These are phyloP conservation scores for Phaeophleospora eucalypticola DNA, from an alignment of 2,329 filamentous ascomycete species.

Conservation along the genomic window DNA sequence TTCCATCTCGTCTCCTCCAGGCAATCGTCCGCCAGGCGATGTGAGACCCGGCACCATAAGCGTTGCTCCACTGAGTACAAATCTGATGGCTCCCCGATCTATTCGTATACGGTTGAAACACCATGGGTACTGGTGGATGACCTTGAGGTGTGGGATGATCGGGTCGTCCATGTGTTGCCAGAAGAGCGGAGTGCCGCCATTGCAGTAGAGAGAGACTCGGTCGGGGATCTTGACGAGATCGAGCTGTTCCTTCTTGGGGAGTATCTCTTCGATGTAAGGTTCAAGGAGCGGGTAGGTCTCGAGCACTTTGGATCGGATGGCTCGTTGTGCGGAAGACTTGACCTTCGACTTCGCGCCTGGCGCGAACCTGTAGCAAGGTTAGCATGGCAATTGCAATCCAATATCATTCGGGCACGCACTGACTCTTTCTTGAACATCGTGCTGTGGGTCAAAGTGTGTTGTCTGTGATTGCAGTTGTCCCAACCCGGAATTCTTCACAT, in stretches of 20 bases:
- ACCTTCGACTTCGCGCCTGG: slow-evolving; percentile 86
- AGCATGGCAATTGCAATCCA: neutral
- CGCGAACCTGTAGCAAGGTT: slow-evolving; percentile 55
- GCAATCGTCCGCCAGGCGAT: slow-evolving; percentile 73
- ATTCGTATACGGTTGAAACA: slow-evolving; percentile 83
- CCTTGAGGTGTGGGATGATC: slow-evolving; percentile 79
- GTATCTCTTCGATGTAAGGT: slow-evolving; percentile 85
- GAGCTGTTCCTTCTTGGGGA: slow-evolving; percentile 90
- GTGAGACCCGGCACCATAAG: slow-evolving; percentile 96
- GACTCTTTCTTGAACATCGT: slow-evolving; percentile 93
- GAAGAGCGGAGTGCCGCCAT: slow-evolving; percentile 76
- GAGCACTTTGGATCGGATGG: slow-evolving; percentile 75
- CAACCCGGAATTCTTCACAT: neutral
- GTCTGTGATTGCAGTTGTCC: neutral
- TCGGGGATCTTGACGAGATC: slow-evolving; percentile 92
- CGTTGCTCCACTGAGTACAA: slow-evolving; percentile 87
- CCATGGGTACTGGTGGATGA: slow-evolving; percentile 85
- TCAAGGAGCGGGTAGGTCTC: slow-evolving; percentile 81
- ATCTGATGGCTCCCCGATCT: slow-evolving; percentile 92
- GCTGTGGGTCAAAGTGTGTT: neutral
- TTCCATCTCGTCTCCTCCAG: slow-evolving; percentile 46
- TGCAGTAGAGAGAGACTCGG: slow-evolving; percentile 80
- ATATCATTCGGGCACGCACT: slow-evolving; percentile 30
- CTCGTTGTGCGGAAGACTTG: slow-evolving; percentile 91
- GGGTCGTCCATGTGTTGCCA: slow-evolving; percentile 77